Base-by-base conservation (phyloP, 73 alveolate genomes). In the Tetrahymena elliotti region DNA sequence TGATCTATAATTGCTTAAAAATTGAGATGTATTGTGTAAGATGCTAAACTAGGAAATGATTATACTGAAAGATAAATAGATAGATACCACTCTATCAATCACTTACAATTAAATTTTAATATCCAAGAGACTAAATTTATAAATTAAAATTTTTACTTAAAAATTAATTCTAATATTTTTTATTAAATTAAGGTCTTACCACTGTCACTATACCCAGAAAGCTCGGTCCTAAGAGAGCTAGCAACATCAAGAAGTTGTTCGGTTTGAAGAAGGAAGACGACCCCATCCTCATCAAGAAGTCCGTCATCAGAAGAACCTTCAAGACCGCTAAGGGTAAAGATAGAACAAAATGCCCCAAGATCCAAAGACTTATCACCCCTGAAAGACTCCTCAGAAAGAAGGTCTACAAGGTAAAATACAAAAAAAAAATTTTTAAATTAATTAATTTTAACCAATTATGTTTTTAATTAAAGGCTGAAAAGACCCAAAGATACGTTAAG, bases 221-320 rank as follows among this genome's bases (percentile, higher is more conserved):
- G 97, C 97, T 98, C 47, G 99, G 99, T 84, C 99, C 99, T 53
- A 98, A 98, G 99, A 98, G 99, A 98, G 99, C 99, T 95, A 96
- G 95, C 94, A 97, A 95, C 92, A 97, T 98, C 94, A 97, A 98
- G 95, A 98, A 98, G 97, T 94, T 97, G 92, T 98, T 98, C 97
- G 99, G 99, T 68, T 98, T 98, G 94, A 96, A 97, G 97, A 98
- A 97, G 96, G 94, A 96, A 83, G 98, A 97, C 82, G 96, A 96
- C 34, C 96, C 96, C 95, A 97, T 93, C 53, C 93, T 96, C 95
- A 88, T 97, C 82, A 93, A 97, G 94, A 96, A 97, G 95, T 96
- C 94, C 93, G 98, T 97, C 68, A 96, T 97, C 84, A 97, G 97
- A 97, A 96, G 99, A 96, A 96, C 97, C 53, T 96, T 96, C 84